A percentile compares a stretch with the other conserved stretches of the same genome.
Conservation (phyloP, 2,329 filamentous ascomycete species). For the Mycosphaerella sp. region DNA sequence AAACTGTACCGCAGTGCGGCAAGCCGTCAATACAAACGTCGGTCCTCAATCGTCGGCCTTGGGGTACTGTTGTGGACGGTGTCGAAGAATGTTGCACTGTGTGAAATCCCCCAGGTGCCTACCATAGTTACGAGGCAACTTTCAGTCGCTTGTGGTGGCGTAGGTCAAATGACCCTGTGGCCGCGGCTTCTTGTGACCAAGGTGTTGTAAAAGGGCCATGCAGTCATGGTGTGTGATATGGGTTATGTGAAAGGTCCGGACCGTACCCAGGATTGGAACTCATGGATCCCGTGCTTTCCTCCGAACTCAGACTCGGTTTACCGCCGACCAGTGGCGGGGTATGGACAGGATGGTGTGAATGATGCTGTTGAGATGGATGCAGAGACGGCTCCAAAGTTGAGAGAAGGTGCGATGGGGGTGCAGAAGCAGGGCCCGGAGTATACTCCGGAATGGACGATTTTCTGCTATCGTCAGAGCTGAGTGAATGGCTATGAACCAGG, state of each 20-base stretch:
- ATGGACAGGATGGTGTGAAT: constrained; percentile 1
- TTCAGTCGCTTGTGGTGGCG: constrained; percentile 1
- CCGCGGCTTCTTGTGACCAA: background rate
- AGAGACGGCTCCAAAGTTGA: constrained; percentile 8
- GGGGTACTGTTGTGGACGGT: background rate
- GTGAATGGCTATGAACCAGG: constrained; percentile 18
- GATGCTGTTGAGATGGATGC: background rate
- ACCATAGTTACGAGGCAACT: constrained; percentile 1
- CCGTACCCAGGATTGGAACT: constrained; percentile 14
- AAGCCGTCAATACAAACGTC: background rate
- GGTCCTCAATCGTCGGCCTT: background rate
- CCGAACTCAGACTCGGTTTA: constrained; percentile 17
- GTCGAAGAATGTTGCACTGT: background rate
- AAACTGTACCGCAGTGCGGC: too few relatives aligned
- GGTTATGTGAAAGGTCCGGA: constrained; percentile 7
- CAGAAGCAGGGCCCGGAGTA: background rate
- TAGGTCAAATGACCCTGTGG: background rate
- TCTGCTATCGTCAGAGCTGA: constrained; percentile 23
- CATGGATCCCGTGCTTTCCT: constrained; percentile 20
- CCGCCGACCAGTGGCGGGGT: constrained; percentile 1
- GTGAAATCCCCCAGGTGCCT: background rate
- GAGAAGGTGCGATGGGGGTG: background rate
- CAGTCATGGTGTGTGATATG: constrained; percentile 19
- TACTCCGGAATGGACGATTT: constrained; percentile 15
- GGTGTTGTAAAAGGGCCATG: constrained; percentile 1